A percentile compares a stretch with the other conserved stretches of the same genome.
Evolutionary conservation across 1,139 yeast species (phyloP).

Genomic region (Meyerozyma sp.): DNA sequence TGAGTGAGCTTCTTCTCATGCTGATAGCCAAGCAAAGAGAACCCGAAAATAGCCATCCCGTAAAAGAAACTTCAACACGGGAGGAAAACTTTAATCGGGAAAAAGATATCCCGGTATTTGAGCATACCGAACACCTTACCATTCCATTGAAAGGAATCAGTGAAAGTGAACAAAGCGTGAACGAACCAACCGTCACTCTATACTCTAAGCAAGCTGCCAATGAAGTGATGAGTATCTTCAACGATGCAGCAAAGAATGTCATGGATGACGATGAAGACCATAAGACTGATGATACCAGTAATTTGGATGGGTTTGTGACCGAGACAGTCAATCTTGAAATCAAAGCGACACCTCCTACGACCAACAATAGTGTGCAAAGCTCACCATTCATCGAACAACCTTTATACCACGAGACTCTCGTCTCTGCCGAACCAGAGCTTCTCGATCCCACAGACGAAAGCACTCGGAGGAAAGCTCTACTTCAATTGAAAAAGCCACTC

Average conservation of each 20-base stretch:
- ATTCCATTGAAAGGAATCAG: not conserved
- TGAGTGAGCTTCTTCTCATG: constrained; percentile 54
- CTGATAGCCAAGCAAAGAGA: not conserved
- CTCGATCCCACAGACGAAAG: constrained; percentile 28
- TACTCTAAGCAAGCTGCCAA: constrained; percentile 71
- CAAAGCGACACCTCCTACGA: constrained; percentile 28
- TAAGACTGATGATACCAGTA: constrained; percentile 27
- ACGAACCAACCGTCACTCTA: constrained; percentile 66
- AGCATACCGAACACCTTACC: constrained; percentile 1
- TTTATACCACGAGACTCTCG: constrained; percentile 2
- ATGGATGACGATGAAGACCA: constrained; percentile 20
- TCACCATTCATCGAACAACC: constrained; percentile 48
- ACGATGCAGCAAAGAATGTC: constrained; percentile 48
- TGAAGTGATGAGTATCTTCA: constrained; percentile 75
- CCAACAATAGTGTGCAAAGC: constrained; percentile 23
- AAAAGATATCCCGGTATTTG: not conserved
- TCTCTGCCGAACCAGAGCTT: constrained; percentile 2
- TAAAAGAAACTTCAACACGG: not conserved
- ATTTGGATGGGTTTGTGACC: constrained; percentile 48
- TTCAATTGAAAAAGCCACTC: constrained; percentile 20
- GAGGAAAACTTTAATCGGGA: not conserved
- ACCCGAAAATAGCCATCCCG: no score
- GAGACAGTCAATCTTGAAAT: constrained; percentile 35
- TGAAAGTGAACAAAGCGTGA: constrained; percentile 2
- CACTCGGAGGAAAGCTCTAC: constrained; percentile 20